phyloP scores from a whole-genome alignment of 768 basidiomycete genomes.

The Tylopilus sp. region DNA sequence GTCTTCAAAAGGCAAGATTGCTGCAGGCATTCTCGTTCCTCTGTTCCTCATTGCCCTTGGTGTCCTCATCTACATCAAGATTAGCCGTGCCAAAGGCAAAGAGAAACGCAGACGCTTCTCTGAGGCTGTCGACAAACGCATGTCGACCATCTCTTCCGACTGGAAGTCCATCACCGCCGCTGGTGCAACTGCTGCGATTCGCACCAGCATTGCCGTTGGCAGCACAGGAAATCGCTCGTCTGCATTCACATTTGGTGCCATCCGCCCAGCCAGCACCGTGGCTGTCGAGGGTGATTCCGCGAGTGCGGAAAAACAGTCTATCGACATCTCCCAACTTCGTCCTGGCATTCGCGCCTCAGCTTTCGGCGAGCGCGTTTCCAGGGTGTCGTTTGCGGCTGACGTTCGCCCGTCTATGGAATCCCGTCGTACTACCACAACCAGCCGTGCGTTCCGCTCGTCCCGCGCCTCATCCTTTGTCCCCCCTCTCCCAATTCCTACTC shows the following conservation, averaged over 20 bases:
- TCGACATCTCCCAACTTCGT: conserved; percentile 40
- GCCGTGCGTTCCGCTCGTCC: conserved; percentile 44
- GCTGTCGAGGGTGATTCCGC: conserved; percentile 41
- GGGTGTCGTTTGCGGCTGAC: conserved; percentile 70
- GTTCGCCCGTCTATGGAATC: conserved; percentile 45
- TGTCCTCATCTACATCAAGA: conserved; percentile 48
- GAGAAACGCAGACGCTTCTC: conserved; percentile 59
- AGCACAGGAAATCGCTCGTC: conserved; percentile 39
- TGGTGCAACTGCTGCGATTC: conserved; percentile 72
- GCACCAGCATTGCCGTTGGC: conserved; percentile 56
- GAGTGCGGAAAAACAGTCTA: conserved; percentile 35
- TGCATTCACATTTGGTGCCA: conserved; percentile 55
- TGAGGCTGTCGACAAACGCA: conserved; percentile 71
- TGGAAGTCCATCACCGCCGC: conserved; percentile 72
- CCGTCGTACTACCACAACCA: conserved; percentile 39
- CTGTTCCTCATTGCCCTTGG: conserved; percentile 53
- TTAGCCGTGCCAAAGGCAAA: conserved; percentile 45
- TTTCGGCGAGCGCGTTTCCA: conserved; percentile 48
- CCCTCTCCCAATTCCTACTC: conserved; percentile 33
- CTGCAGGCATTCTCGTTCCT: conserved; percentile 60
- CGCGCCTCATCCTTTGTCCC: conserved; percentile 39
- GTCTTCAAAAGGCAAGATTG: conserved; percentile 53
- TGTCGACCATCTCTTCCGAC: conserved; percentile 76
- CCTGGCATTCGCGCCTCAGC: conserved; percentile 53
- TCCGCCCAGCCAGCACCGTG: conserved; percentile 45